These are phyloP conservation scores for Przewalskia tangutica DNA, from an alignment of 257 asterid genomes.

Conservation along the genomic window DNA sequence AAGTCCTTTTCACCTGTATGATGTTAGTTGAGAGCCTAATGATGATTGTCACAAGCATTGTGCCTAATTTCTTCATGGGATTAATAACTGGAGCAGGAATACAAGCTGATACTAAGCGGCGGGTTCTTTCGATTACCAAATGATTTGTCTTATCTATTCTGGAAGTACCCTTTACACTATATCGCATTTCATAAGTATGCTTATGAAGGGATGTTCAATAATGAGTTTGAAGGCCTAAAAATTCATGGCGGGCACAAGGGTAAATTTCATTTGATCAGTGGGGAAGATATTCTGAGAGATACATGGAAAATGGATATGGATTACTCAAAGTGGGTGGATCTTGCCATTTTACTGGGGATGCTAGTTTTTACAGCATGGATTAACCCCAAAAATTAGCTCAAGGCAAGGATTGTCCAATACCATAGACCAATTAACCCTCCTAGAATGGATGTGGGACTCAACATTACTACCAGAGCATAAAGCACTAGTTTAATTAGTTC, in stretches of 20 bases:
- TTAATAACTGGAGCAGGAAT: slow-evolving; percentile 41
- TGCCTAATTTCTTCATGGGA: slow-evolving; percentile 55
- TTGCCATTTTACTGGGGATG: slow-evolving; percentile 39
- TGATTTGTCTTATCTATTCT: slow-evolving; percentile 38
- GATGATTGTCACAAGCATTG: slow-evolving; percentile 54
- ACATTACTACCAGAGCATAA: too few species aligned
- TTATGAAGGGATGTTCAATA: slow-evolving; percentile 54
- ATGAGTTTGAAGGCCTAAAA: slow-evolving; percentile 39
- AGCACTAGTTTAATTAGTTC: too few species aligned
- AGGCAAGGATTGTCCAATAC: too few species aligned
- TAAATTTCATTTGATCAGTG: slow-evolving; percentile 19
- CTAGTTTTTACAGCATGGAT: too few species aligned
- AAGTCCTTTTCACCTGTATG: slow-evolving; percentile 39
- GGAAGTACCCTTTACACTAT: slow-evolving; percentile 62
- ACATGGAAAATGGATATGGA: slow-evolving; percentile 43
- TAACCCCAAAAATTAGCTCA: too few species aligned
- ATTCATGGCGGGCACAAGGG: background rate
- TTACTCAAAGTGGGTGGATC: slow-evolving; percentile 57
- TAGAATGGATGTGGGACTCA: too few species aligned
- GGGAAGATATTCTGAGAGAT: slow-evolving; percentile 40
- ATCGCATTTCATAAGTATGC: slow-evolving; percentile 52
- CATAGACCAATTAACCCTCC: too few species aligned
- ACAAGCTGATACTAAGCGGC: slow-evolving; percentile 59
- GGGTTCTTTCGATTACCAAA: slow-evolving; percentile 53
- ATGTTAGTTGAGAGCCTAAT: slow-evolving; percentile 64